Base-by-base conservation (phyloP, 257 asterid genomes). In the Striga asiatica region DNA sequence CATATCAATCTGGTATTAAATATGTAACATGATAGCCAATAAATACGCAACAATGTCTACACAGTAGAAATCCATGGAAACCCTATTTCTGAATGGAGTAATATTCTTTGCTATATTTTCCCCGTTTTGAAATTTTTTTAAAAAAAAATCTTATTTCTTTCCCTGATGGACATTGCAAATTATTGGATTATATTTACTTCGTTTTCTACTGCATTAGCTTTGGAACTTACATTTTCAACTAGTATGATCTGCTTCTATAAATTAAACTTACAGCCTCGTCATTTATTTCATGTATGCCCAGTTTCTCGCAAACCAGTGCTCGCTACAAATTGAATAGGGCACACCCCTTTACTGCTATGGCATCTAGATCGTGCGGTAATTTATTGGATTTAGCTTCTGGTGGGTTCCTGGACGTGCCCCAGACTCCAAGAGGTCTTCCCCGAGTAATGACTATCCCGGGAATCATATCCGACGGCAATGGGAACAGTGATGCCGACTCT, bases 371-470 rank as follows among this genome's bases (percentile, higher is more conserved):
- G 34, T 80, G 75, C 71, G 77, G 80, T 19, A 79, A 73, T 77
- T 69, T 81, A 63, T 73, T 84, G 66, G 96, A 76, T 61, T 66
- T 84, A 71, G 83, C 89, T 58, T 62, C 83, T 50, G 94, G 76
- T 39, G 89, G 68, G 19, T 35, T 77, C 31, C 46, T 64, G 23
- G 78, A 76, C 53, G 68, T 78, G 39, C 94, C 96, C 37, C 81
- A 66, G 58, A 74, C 87, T 58, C 88, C 93, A 20, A 81, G 88
- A 80, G 75, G 77, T 41, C 78, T 88, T 71, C 96, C 94, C 10
- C 76, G 84, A 61, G 82, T 84, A 67, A 76, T 87, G 83, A 70
- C 89, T 20, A 71, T 78, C 61, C 86, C 94, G 32, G 94, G 93
- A 59, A 68, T 87, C 60, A 71, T 83, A 23, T 46, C 84, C 53